phyloP scores from a whole-genome alignment of 257 asterid genomes.

The Penstemon barbatus region DNA sequence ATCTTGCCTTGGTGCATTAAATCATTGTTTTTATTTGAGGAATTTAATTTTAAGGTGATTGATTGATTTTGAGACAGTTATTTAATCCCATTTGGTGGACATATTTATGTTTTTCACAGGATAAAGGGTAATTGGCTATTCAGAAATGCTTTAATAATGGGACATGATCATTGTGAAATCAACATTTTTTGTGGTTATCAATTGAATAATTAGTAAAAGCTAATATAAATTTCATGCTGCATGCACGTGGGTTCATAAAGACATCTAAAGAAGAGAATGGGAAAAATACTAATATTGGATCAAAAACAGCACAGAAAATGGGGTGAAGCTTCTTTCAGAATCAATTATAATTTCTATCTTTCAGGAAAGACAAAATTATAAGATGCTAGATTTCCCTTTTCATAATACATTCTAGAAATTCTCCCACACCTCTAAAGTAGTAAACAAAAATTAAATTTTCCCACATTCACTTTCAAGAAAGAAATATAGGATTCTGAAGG shows the following conservation, averaged over 20 bases:
- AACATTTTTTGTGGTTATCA: too few relatives aligned
- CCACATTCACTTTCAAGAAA: conserved; percentile 36
- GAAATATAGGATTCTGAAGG: conserved; percentile 23
- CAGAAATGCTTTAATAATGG: too few relatives aligned
- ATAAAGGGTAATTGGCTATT: too few relatives aligned
- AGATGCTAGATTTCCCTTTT: conserved; percentile 31
- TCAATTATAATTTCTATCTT: conserved; percentile 20
- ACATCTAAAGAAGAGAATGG: neutral
- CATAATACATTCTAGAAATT: conserved; percentile 23
- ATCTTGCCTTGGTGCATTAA: neutral
- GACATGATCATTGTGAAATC: too few relatives aligned
- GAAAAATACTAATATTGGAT: neutral
- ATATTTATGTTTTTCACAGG: neutral
- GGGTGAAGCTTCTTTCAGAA: neutral
- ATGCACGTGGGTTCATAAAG: conserved; percentile 32
- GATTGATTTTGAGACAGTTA: neutral
- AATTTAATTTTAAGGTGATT: conserved; percentile 9
- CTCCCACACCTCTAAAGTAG: conserved; percentile 25
- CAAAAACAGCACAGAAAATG: conserved; percentile 8
- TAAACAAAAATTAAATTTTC: conserved; percentile 23
- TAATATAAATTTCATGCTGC: neutral
- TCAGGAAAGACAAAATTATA: conserved; percentile 35
- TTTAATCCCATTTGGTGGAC: neutral
- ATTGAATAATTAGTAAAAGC: too few relatives aligned
- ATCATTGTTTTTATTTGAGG: conserved; percentile 14